Evolutionary conservation across 495 filamentous ascomycete species (phyloP).

Genomic region (Entonaema liquescens): DNA sequence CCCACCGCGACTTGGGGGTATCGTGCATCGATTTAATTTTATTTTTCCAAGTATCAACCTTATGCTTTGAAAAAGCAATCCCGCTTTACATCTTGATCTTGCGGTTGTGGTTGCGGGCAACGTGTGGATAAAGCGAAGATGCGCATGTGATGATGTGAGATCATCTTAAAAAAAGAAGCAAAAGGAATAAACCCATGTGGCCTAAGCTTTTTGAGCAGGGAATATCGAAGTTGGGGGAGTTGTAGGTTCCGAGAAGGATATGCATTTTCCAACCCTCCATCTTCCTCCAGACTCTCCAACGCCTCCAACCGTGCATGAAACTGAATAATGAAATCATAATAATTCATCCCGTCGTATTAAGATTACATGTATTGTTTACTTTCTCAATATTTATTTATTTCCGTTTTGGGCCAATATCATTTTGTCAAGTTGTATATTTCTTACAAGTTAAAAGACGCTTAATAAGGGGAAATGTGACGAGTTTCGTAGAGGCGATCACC

Average conservation of each 20-base stretch:
- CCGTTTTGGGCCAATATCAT: slow-evolving; percentile 17
- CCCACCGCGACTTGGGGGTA: slow-evolving; percentile 14
- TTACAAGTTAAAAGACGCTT: slow-evolving; percentile 9
- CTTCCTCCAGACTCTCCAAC: neutral
- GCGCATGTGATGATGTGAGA: slow-evolving; percentile 33
- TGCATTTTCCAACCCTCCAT: neutral
- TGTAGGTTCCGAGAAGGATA: slow-evolving; percentile 10
- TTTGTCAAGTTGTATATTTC: slow-evolving; percentile 5
- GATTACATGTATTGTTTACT: slow-evolving; percentile 43
- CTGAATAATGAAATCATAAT: slow-evolving; percentile 39
- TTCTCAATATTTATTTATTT: slow-evolving; percentile 38
- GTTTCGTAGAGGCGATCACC: slow-evolving; percentile 20
- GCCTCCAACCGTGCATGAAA: slow-evolving; percentile 34
- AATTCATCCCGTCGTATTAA: slow-evolving; percentile 39
- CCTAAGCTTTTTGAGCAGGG: slow-evolving; percentile 19
- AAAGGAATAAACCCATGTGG: slow-evolving; percentile 19
- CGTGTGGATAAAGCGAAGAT: slow-evolving; percentile 25
- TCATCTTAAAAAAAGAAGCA: slow-evolving; percentile 18
- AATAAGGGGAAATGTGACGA: slow-evolving; percentile 33
- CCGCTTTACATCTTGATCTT: slow-evolving; percentile 15
- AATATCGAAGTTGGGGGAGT: slow-evolving; percentile 2
- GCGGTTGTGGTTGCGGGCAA: slow-evolving; percentile 7
- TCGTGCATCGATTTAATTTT: slow-evolving; percentile 23
- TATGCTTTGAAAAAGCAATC: slow-evolving; percentile 22
- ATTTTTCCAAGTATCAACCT: slow-evolving; percentile 25